A percentile compares a stretch with the other conserved stretches of the same genome.
Evolutionary conservation across 129 eudicot genomes (phyloP).

Genomic region (Mikania micrantha): DNA sequence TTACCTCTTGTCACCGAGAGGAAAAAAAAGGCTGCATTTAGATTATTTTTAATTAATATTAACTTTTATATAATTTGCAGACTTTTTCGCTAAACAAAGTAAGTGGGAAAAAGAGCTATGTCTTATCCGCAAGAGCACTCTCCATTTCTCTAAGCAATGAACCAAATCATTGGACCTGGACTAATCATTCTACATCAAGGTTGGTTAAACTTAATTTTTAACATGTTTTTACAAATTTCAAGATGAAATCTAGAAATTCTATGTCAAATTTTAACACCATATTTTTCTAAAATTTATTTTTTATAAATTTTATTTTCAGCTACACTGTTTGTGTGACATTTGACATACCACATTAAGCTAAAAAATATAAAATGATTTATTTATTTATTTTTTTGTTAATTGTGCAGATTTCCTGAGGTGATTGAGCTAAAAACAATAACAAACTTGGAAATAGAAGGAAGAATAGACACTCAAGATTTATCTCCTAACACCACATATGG

Average conservation of each 20-base stretch:
- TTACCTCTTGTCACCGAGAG: too few species aligned
- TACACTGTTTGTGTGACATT: too few species aligned
- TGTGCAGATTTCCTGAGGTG: constrained; percentile 48
- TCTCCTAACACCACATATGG: constrained; percentile 50
- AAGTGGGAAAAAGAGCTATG: constrained; percentile 40
- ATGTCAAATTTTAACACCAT: not conserved
- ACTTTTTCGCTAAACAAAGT: constrained; percentile 41
- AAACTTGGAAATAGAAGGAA: constrained; percentile 44
- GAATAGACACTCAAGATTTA: constrained; percentile 29
- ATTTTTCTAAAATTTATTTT: not conserved
- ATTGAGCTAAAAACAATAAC: constrained; percentile 43
- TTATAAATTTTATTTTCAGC: not conserved
- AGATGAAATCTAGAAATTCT: too few species aligned
- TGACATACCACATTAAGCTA: too few species aligned
- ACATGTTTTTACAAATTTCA: too few species aligned
- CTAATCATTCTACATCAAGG: constrained; percentile 38
- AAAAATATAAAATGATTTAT: too few species aligned
- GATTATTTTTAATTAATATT: too few species aligned
- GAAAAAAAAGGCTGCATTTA: too few species aligned
- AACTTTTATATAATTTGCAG: too few species aligned
- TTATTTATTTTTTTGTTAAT: too few species aligned
- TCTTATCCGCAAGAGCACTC: constrained; percentile 47
- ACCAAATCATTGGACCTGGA: constrained; percentile 53
- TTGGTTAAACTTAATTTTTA: constrained; percentile 2
- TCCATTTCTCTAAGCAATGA: constrained; percentile 33